Evolutionary conservation across 495 filamentous ascomycete genomes (phyloP).

Genomic region (Podospora pseudoanserina): DNA sequence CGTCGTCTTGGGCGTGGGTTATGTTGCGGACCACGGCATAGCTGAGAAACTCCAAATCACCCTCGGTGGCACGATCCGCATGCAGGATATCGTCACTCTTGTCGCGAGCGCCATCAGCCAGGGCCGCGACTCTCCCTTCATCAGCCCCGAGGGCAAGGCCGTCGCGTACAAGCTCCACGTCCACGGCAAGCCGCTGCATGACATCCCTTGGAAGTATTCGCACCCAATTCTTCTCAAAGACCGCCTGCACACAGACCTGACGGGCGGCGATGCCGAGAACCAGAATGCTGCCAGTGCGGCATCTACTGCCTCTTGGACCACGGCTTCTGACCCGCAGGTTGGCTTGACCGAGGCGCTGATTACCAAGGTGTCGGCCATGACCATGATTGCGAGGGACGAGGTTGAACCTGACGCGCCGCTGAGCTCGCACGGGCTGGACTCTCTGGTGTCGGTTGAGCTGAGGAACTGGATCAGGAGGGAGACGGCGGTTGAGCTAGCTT

Average conservation of each 20-base stretch:
- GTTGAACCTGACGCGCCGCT: constrained; percentile 1
- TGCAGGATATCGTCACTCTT: neutral
- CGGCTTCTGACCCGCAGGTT: neutral
- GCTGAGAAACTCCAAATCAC: neutral
- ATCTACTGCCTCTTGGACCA: neutral
- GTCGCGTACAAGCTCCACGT: neutral
- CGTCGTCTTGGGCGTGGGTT: neutral
- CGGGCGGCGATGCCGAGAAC: neutral
- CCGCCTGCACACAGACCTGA: neutral
- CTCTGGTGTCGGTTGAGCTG: neutral
- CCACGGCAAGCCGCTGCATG: neutral
- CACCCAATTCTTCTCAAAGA: constrained; percentile 1
- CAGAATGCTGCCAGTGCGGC: neutral
- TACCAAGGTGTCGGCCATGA: constrained; percentile 1
- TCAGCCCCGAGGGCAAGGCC: neutral
- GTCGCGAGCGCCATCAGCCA: neutral
- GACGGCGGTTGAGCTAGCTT: neutral
- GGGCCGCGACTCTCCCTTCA: neutral
- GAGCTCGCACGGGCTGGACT: neutral
- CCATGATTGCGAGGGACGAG: constrained; percentile 5
- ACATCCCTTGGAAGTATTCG: neutral
- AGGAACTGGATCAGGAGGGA: constrained; percentile 5
- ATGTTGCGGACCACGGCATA: neutral
- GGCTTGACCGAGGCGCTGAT: constrained; percentile 2
- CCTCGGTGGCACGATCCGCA: neutral